Evolutionary conservation across 352 stramenopile genomes (phyloP).

Genomic region (Globisporangium nunn): DNA sequence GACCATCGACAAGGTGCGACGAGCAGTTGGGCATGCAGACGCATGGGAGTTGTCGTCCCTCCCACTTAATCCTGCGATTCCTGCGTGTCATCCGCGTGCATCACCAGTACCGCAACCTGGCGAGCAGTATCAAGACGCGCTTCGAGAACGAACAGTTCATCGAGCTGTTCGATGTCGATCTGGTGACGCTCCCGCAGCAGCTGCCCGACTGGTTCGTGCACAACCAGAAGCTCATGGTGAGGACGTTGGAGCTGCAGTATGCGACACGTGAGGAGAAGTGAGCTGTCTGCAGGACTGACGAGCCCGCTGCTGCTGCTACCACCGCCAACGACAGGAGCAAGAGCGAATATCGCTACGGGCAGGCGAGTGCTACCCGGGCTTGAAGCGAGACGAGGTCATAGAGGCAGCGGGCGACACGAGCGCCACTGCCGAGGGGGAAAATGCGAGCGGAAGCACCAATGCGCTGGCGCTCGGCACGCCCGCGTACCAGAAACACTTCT

Average conservation of each 20-base stretch:
- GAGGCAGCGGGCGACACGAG: constrained; percentile 9
- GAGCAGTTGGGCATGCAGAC: not conserved
- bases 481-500: constrained; percentile 80
- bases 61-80: not conserved
- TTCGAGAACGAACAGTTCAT: constrained; percentile 89
- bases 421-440: not conserved
- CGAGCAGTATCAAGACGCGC: constrained; percentile 77
- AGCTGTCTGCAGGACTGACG: not conserved
- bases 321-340: constrained; percentile 40
- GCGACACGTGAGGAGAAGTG: not conserved
- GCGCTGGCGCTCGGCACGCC: constrained; percentile 8
- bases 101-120: constrained; percentile 76
- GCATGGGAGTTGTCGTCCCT: no score
- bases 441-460: constrained; percentile 3
- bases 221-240: constrained; percentile 73
- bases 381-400: constrained; percentile 14
- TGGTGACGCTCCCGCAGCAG: constrained; percentile 65
- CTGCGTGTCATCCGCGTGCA: not conserved
- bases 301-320: not conserved
- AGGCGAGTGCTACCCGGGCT: constrained; percentile 61
- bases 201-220: constrained; percentile 75
- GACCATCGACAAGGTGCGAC: constrained; percentile 77
- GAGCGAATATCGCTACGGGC: constrained; percentile 62
- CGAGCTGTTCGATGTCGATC: constrained; percentile 82
- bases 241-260: not conserved